Evolutionary conservation across 1,284 basidiomycete species (phyloP).

Genomic region (Puccinia triticina): DNA sequence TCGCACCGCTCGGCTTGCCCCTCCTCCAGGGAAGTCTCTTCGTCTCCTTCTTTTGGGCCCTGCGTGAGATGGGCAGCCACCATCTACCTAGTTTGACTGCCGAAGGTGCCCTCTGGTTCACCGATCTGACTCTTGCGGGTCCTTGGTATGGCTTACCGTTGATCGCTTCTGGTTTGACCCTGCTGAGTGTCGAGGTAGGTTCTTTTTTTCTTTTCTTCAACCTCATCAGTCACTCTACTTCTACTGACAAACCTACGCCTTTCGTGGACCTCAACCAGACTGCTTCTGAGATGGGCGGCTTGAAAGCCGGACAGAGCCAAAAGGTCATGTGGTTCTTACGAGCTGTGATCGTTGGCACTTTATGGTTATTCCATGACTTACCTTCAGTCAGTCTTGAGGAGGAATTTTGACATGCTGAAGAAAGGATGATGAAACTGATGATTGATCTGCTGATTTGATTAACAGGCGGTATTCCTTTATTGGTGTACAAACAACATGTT

Average conservation of each 20-base stretch:
- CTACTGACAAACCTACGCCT: not conserved
- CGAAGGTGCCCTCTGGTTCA: conserved; percentile 45
- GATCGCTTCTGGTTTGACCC: conserved; percentile 37
- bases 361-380: conserved; percentile 43
- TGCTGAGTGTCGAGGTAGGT: conserved; percentile 43
- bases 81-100: conserved; percentile 25
- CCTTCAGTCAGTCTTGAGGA: conserved; percentile 32
- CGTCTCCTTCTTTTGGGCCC: conserved; percentile 48
- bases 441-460: not conserved
- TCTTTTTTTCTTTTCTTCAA: not conserved
- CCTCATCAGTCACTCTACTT: not conserved
- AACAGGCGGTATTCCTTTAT: conserved; percentile 42
- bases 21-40: conserved; percentile 42
- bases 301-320: conserved; percentile 39
- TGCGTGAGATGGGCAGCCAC: conserved; percentile 38
- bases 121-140: conserved; percentile 30
- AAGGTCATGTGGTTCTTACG: conserved; percentile 44
- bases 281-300: conserved; percentile 45
- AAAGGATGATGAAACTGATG: not conserved
- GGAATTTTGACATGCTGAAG: too few relatives aligned
- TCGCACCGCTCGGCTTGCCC: conserved; percentile 39
- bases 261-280: not conserved
- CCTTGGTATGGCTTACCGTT: conserved; percentile 47
- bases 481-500: conserved; percentile 49
- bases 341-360: conserved; percentile 29